Conservation (phyloP, 139 green algal genomes). For the Tetraselmis striata region DNA sequence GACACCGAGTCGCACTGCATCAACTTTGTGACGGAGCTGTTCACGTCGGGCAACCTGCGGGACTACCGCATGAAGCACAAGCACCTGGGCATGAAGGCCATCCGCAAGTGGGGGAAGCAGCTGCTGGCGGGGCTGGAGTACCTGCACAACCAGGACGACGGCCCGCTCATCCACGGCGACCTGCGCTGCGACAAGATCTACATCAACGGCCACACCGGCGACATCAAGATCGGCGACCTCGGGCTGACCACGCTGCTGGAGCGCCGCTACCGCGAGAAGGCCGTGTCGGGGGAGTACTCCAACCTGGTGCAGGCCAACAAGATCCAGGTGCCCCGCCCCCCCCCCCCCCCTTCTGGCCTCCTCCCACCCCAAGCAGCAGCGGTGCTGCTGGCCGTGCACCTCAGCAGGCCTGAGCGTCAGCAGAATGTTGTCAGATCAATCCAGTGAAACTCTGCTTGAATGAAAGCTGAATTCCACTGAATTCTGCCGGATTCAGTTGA, state of each 20-base stretch:
- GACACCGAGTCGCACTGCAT: constrained; percentile 60
- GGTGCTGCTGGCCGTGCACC: neutral
- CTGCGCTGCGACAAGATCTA: constrained; percentile 94
- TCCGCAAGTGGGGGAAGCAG: constrained; percentile 85
- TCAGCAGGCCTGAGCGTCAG: no score
- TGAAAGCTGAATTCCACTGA: no score
- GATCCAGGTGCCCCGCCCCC: neutral
- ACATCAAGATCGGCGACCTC: constrained; percentile 94
- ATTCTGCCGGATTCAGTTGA: no score
- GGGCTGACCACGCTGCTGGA: constrained; percentile 75
- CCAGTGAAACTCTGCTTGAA: no score
- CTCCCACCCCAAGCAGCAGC: neutral
- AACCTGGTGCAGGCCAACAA: neutral
- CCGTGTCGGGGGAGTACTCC: neutral
- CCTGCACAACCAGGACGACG: constrained; percentile 74
- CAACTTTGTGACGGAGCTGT: constrained; percentile 92
- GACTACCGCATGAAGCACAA: constrained; percentile 78
- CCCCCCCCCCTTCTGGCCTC: no score
- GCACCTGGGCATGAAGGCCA: constrained; percentile 78
- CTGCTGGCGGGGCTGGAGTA: constrained; percentile 81
- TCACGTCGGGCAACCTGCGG: constrained; percentile 83
- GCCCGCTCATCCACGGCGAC: constrained; percentile 90
- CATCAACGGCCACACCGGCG: constrained; percentile 82
- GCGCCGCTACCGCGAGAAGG: neutral
- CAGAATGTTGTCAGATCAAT: no score